Evolutionary conservation across 371 early-diverging fungal genomes (phyloP), one percentile per base, ranked within the genome.

Genomic region (Rhizopus microsporus): DNA sequence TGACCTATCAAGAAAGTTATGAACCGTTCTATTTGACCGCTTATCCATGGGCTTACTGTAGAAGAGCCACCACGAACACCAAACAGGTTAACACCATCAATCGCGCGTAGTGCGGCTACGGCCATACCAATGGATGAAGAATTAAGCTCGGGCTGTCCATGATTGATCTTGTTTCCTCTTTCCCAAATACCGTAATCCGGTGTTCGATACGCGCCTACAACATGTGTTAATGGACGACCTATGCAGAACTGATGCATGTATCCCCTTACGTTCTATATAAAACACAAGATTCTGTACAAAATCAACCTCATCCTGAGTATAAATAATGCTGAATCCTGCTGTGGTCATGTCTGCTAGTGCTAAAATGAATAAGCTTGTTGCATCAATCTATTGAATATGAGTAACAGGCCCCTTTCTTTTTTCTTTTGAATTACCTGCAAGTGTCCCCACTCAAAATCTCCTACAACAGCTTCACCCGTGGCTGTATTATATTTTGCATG

Each of bases 141-240:
- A 61, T 94, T 94, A 54, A 94, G 65, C 65, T 94, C 95, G 1
- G 93, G 90, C 55, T 85, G 76, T 6, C 93, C 95, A 68, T 93
- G 92, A 62, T 94, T 94, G 49, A 88, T 85, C 69, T 94, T 94
- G 74, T 93, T 89, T 40, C 95, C 95, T 50, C 95, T 77, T 68
- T 94, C 95, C 95, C 95, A 93, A 50, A 91, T 88, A 39, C 93
- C 93, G 67, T 90, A 93, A 57, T 94, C 95, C 1, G 93, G 93
- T 0, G 93, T 93, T 44, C 90, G 79, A 62, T 84, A 78, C 31
- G 81, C 81, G 9, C 72, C 76, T 75, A 16, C 38, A 47, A 51
- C 13, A 31, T 10, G 38, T 34, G 23, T 23, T 23, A 23, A 23
- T 2, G 2, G 23, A 23, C 23, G 23, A n/a, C n/a, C n/a, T n/a